Evolutionary conservation across 2,329 filamentous ascomycete genomes (phyloP).

Genomic region (Mycosphaerella sp.): DNA sequence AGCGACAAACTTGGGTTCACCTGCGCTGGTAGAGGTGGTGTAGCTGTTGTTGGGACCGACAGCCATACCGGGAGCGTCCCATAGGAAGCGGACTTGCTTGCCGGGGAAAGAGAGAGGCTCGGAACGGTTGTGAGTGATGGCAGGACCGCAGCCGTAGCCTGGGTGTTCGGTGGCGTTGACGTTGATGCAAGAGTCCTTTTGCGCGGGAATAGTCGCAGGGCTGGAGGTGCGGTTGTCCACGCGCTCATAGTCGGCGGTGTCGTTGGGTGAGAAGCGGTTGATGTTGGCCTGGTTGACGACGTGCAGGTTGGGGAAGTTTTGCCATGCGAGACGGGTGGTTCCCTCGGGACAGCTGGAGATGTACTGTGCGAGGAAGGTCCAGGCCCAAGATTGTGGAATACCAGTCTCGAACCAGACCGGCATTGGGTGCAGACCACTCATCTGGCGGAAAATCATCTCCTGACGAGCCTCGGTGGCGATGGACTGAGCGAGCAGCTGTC

Average conservation of each 20-base stretch:
- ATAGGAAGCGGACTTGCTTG: slow-evolving; percentile 61
- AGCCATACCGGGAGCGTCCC: slow-evolving; percentile 62
- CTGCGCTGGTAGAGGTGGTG: slow-evolving; percentile 55
- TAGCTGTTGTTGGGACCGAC: slow-evolving; percentile 82
- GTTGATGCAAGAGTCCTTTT: slow-evolving; percentile 52
- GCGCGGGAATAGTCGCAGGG: slow-evolving; percentile 43
- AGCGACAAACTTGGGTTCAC: slow-evolving; percentile 57
- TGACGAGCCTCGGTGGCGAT: slow-evolving; percentile 75
- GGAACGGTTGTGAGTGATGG: slow-evolving; percentile 62
- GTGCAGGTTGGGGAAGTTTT: slow-evolving; percentile 70
- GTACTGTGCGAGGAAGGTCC: slow-evolving; percentile 74
- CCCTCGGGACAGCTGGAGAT: slow-evolving; percentile 68
- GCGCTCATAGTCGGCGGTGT: slow-evolving; percentile 58
- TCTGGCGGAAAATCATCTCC: slow-evolving; percentile 78
- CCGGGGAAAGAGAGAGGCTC: slow-evolving; percentile 69
- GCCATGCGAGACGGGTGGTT: slow-evolving; percentile 71
- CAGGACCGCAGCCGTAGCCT: slow-evolving; percentile 55
- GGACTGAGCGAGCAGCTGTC: slow-evolving; percentile 64
- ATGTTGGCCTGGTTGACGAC: slow-evolving; percentile 73
- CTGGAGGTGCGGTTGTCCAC: slow-evolving; percentile 54
- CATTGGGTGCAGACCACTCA: slow-evolving; percentile 72
- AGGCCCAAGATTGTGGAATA: slow-evolving; percentile 77
- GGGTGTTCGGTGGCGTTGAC: slow-evolving; percentile 39
- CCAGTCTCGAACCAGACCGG: slow-evolving; percentile 75
- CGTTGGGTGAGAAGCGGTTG: slow-evolving; percentile 57